phyloP scores from a whole-genome alignment of 1,139 yeast species.

The Saccharomyces hybrid region DNA sequence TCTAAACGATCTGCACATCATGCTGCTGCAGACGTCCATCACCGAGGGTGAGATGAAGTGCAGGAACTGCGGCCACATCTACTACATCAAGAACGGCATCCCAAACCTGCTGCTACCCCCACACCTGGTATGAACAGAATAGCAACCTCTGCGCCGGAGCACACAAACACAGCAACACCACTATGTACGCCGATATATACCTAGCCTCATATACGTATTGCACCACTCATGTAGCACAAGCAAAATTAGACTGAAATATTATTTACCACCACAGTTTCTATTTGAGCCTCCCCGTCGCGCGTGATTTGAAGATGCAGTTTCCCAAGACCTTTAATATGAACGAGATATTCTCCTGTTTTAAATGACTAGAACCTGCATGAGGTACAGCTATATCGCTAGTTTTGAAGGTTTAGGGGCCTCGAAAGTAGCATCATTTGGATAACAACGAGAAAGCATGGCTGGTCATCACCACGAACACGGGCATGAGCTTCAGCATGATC shows the following conservation, averaged over 20 bases:
- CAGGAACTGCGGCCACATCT: constrained; percentile 75
- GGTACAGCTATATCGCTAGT: not conserved
- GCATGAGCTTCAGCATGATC: not conserved
- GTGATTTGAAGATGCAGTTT: not conserved
- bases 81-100: constrained; percentile 83
- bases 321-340: not conserved
- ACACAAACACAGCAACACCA: not conserved
- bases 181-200: not conserved
- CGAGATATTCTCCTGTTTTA: not conserved
- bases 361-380: not conserved
- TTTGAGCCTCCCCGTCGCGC: not conserved
- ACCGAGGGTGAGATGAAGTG: constrained; percentile 86
- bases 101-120: constrained; percentile 95
- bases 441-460: not conserved
- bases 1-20: constrained; percentile 64
- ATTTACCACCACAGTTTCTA: not conserved
- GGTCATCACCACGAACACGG: not conserved
- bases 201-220: not conserved
- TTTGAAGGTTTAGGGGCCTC: not conserved
- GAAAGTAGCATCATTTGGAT: not conserved
- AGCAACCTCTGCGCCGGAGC: not conserved
- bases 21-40: constrained; percentile 80
- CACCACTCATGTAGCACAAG: not conserved
- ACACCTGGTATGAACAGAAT: constrained; percentile 51
- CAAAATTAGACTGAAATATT: not conserved